Evolutionary conservation across 257 asterid species (phyloP).

Genomic region (Solanum paucissectum): DNA sequence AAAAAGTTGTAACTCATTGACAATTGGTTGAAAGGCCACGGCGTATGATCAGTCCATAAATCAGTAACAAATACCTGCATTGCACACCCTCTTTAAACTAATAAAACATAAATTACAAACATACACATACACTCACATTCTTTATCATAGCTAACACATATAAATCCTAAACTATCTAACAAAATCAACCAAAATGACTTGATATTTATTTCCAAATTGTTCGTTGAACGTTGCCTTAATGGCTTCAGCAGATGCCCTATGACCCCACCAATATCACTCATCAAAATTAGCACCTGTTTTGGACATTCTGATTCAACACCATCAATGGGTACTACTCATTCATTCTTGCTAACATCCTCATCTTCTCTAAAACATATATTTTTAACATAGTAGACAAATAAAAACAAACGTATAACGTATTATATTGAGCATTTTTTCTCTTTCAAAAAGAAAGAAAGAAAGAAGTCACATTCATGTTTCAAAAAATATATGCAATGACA

Average conservation of each 20-base stretch:
- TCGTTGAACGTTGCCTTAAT: conserved; percentile 75
- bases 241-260: conserved; percentile 98
- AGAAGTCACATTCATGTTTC: too few species aligned
- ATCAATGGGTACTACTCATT: too few species aligned
- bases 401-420: too few species aligned
- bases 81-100: conserved; percentile 3
- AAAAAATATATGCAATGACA: too few species aligned
- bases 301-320: too few species aligned
- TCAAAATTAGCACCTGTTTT: neutral
- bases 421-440: too few species aligned
- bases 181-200: conserved; percentile 26
- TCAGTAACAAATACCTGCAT: conserved; percentile 77
- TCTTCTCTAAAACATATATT: conserved; percentile 19
- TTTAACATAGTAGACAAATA: too few species aligned
- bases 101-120: neutral
- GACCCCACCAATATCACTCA: conserved; percentile 57
- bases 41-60: conserved; percentile 93
- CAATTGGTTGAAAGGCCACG: conserved; percentile 96
- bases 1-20: conserved; percentile 91
- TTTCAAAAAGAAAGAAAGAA: too few species aligned
- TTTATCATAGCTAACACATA: neutral
- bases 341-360: neutral
- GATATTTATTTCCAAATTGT: conserved; percentile 77
- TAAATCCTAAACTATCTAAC: too few species aligned
- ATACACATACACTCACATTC: neutral